Percentiles rank a stretch among this genome's conserved stretches.
Conservation (phyloP, 1,284 basidiomycete species). For the Moesziomyces aphidis region DNA sequence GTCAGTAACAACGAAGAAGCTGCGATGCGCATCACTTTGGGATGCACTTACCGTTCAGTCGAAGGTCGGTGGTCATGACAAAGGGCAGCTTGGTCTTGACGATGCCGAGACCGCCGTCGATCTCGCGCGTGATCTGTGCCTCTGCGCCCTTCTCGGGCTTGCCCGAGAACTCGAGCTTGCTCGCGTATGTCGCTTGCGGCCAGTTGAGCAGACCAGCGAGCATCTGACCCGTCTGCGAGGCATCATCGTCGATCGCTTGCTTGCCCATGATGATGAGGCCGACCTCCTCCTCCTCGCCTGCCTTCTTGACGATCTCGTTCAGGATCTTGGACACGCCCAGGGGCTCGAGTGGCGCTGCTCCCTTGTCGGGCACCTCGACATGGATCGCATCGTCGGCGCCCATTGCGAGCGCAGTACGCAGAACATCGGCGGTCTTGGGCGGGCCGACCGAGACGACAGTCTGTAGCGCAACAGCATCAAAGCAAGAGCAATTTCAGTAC, state of each 20-base stretch:
- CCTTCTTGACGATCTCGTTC: constrained; percentile 79
- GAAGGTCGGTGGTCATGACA: constrained; percentile 91
- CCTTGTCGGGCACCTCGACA: constrained; percentile 79
- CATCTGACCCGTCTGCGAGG: constrained; percentile 98
- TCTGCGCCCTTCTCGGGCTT: constrained; percentile 76
- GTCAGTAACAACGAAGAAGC: not conserved
- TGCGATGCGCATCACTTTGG: not conserved
- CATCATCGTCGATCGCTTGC: constrained; percentile 97
- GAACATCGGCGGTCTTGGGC: constrained; percentile 86
- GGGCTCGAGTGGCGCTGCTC: constrained; percentile 79
- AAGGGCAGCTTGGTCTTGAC: constrained; percentile 84
- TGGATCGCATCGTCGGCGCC: constrained; percentile 94
- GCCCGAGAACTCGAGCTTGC: constrained; percentile 79
- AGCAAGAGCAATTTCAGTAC: not conserved
- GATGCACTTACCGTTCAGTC: constrained; percentile 68
- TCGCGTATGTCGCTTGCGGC: constrained; percentile 95
- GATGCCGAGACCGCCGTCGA: constrained; percentile 92
- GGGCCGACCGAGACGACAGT: constrained; percentile 91
- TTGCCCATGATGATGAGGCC: constrained; percentile 98
- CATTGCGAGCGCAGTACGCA: constrained; percentile 97
- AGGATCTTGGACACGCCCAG: constrained; percentile 88
- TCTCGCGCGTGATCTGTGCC: constrained; percentile 85
- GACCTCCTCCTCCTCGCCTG: constrained; percentile 74
- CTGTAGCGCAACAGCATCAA: constrained; percentile 14
- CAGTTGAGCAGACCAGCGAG: constrained; percentile 91